Percentiles rank a stretch among this genome's conserved stretches.
Evolutionary conservation across 306 rosid genomes (phyloP).

Genomic region (Rosa lucieae): DNA sequence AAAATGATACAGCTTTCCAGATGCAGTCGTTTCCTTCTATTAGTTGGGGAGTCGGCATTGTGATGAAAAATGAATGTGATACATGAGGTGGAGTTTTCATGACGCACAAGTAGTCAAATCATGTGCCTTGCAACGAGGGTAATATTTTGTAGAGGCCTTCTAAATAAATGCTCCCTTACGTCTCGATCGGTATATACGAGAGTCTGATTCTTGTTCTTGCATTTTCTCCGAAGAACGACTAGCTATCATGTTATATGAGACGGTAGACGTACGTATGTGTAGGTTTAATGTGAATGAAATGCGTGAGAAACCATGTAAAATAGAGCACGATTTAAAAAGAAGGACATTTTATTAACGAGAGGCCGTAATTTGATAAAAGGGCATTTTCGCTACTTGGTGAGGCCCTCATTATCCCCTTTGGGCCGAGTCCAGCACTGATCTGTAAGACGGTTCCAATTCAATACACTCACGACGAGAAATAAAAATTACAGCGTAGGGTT

Average conservation of each 20-base stretch:
- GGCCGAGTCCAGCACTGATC: too few species aligned
- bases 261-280: too few species aligned
- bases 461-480: too few species aligned
- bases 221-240: background rate
- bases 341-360: too few species aligned
- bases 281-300: too few species aligned
- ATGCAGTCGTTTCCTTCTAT: background rate
- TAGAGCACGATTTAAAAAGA: too few species aligned
- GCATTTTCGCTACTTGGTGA: too few species aligned
- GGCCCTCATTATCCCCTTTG: too few species aligned
- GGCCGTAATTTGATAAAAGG: too few species aligned
- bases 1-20: constrained; percentile 12
- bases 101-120: background rate
- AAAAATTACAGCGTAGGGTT: too few species aligned
- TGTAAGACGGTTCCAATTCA: too few species aligned
- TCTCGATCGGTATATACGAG: background rate
- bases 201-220: background rate
- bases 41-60: constrained; percentile 9
- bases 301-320: too few species aligned
- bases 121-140: background rate
- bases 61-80: background rate
- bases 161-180: background rate
- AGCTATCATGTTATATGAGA: background rate
- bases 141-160: background rate
- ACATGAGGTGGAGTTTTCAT: background rate